phyloP scores from a whole-genome alignment of 345 rosid species.

The Populus pruinosa region DNA sequence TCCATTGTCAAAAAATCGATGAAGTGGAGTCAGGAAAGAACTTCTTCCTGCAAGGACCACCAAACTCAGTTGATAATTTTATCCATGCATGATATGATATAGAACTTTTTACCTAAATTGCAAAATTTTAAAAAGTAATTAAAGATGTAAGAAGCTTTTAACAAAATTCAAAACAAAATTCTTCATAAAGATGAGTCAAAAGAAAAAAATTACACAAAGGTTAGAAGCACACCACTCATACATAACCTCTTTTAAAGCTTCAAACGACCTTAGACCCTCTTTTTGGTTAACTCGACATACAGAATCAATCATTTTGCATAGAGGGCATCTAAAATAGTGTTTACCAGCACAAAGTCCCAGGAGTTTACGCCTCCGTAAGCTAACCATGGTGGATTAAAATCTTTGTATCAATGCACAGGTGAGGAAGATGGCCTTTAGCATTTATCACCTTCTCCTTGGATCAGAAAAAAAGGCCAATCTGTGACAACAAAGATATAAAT shows the following conservation, averaged over 20 bases:
- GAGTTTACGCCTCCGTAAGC: constrained; percentile 84
- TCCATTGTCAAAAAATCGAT: constrained; percentile 43
- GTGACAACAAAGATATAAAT: not conserved
- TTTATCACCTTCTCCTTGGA: constrained; percentile 23
- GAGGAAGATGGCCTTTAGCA: constrained; percentile 19
- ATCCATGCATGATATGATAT: constrained; percentile 3
- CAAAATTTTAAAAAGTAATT: not conserved
- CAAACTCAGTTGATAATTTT: constrained; percentile 11
- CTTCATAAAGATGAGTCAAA: not conserved
- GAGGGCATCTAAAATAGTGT: constrained; percentile 13
- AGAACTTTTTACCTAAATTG: not conserved
- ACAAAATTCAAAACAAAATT: not conserved
- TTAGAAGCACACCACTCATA: not conserved
- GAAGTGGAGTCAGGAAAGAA: constrained; percentile 56
- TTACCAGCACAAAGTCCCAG: constrained; percentile 91
- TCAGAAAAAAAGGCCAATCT: constrained; percentile 4
- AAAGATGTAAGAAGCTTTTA: not conserved
- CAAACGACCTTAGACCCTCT: not conserved
- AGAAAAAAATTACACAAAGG: not conserved
- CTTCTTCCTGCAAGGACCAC: constrained; percentile 42
- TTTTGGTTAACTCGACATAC: not conserved
- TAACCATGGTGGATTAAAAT: constrained; percentile 59
- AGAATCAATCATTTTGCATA: constrained; percentile 9
- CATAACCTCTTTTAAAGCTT: not conserved
- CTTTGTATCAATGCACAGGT: constrained; percentile 18